Percentiles rank a stretch among this genome's conserved stretches.
Evolutionary conservation across 2,329 filamentous ascomycete genomes (phyloP).

Genomic region (Fusarium clavum): DNA sequence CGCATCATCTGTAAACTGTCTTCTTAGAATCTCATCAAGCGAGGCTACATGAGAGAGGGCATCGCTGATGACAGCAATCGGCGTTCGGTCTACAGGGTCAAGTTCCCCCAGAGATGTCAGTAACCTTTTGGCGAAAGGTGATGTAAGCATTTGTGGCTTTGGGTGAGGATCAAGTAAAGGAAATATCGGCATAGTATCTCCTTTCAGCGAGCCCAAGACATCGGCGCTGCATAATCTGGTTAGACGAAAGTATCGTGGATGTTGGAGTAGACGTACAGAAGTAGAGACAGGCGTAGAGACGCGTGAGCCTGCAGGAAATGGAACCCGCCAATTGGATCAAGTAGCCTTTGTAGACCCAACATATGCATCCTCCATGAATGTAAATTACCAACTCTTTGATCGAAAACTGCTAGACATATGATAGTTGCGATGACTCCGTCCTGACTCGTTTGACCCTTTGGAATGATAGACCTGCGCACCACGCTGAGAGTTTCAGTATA

Average conservation of each 20-base stretch:
- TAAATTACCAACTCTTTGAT: constrained; percentile 30
- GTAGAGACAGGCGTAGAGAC: constrained; percentile 30
- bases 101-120: background rate
- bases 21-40: constrained; percentile 17
- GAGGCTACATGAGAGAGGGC: background rate
- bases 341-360: constrained; percentile 23
- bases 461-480: constrained; percentile 19
- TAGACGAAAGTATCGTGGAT: background rate
- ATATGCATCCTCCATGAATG: constrained; percentile 37
- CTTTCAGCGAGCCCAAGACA: constrained; percentile 32
- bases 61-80: background rate
- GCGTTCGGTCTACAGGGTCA: accelerated
- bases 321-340: constrained; percentile 25
- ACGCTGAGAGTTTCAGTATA: constrained; percentile 35
- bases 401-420: constrained; percentile 36
- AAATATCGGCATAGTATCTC: constrained; percentile 30
- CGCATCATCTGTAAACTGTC: background rate
- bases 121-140: background rate
- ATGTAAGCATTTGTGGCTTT: too few relatives aligned
- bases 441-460: background rate
- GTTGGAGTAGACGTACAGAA: constrained; percentile 14
- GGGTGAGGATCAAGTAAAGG: background rate
- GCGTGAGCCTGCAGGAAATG: constrained; percentile 11
- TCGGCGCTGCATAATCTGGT: constrained; percentile 9
- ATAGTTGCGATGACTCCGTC: constrained; percentile 34